Percentiles rank a stretch among this genome's conserved stretches.
These are phyloP conservation scores for Endocladia muricata DNA, from an alignment of 31 red algal species.

Conservation along the genomic window DNA sequence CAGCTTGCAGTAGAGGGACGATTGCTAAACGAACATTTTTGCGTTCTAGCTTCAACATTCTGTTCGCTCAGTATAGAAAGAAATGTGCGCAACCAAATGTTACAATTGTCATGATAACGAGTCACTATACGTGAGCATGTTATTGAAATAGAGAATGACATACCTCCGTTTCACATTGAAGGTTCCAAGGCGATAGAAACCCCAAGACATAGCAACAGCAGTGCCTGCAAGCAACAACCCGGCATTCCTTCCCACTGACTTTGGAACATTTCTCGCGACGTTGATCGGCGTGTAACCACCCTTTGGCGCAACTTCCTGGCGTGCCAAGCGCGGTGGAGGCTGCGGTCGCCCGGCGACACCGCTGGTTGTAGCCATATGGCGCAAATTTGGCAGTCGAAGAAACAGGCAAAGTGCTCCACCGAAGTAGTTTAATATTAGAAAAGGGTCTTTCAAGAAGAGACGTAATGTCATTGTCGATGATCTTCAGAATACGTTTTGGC, in stretches of 20 bases:
- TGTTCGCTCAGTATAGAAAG: too few species aligned
- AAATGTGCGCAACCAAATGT: slow-evolving; percentile 16
- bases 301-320: slow-evolving; percentile 89
- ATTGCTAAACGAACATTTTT: slow-evolving; percentile 69
- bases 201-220: slow-evolving; percentile 63
- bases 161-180: slow-evolving; percentile 87
- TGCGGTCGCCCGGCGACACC: slow-evolving; percentile 46
- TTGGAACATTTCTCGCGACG: slow-evolving; percentile 87
- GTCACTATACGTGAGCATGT: too few species aligned
- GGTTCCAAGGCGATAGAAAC: slow-evolving; percentile 73
- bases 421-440: neutral
- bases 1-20: slow-evolving; percentile 82
- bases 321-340: slow-evolving; percentile 70
- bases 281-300: slow-evolving; percentile 90
- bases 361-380: slow-evolving; percentile 27
- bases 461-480: too few species aligned
- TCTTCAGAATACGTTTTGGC: too few species aligned
- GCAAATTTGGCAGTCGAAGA: neutral
- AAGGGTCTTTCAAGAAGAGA: too few species aligned
- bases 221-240: slow-evolving; percentile 61
- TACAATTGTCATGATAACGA: too few species aligned
- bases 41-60: slow-evolving; percentile 74
- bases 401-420: neutral
- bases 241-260: slow-evolving; percentile 63
- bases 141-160: too few species aligned